A percentile compares a stretch with the other conserved stretches of the same genome.
phyloP scores from a whole-genome alignment of 2,329 filamentous ascomycete species.

The Myriosclerotinia curreyana region DNA sequence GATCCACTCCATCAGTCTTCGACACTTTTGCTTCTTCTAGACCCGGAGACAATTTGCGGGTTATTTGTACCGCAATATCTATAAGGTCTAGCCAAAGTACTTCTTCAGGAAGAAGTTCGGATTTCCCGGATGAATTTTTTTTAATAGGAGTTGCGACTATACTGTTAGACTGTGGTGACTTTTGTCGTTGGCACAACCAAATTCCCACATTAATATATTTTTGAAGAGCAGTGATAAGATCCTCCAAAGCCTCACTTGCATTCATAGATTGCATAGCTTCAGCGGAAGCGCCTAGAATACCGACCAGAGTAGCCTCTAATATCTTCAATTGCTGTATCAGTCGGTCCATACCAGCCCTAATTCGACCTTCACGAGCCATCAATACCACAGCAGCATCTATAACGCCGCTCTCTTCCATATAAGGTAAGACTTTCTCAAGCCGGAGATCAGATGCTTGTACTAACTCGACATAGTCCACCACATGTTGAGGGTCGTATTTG shows the following conservation, averaged over 20 bases:
- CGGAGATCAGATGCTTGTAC: constrained; percentile 75
- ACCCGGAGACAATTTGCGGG: constrained; percentile 58
- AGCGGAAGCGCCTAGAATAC: constrained; percentile 62
- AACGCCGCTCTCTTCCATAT: constrained; percentile 84
- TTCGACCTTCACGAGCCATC: constrained; percentile 83
- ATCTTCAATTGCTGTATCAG: constrained; percentile 77
- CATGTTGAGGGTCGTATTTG: constrained; percentile 73
- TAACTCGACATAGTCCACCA: constrained; percentile 77
- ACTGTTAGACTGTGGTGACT: constrained; percentile 50
- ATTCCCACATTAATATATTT: constrained; percentile 92
- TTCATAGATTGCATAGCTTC: constrained; percentile 55
- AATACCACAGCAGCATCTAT: constrained; percentile 91
- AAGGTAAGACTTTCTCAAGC: constrained; percentile 76
- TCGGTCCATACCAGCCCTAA: constrained; percentile 78
- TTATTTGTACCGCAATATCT: constrained; percentile 60
- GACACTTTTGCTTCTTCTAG: constrained; percentile 43
- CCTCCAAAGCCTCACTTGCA: constrained; percentile 63
- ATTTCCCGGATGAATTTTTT: constrained; percentile 45
- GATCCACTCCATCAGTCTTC: constrained; percentile 45
- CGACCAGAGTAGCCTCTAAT: constrained; percentile 73
- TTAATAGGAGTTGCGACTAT: constrained; percentile 47
- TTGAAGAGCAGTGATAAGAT: constrained; percentile 73
- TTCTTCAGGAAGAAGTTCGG: constrained; percentile 53
- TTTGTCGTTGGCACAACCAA: constrained; percentile 90
- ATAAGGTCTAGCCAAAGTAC: constrained; percentile 60